Conservation (phyloP, 441 rosid species). For the Metrosideros polymorpha region DNA sequence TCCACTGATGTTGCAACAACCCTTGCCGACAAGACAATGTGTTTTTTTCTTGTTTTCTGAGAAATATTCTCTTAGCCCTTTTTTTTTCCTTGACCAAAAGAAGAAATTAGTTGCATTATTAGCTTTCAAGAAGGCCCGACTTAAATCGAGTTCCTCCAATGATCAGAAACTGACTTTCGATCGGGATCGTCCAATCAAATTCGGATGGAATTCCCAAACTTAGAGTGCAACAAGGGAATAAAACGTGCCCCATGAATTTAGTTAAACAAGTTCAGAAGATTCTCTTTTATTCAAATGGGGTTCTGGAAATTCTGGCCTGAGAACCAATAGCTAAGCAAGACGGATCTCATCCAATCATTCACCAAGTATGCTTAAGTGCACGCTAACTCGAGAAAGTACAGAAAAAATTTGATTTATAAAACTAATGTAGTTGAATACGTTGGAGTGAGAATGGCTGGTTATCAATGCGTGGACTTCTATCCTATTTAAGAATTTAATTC, state of each 20-base stretch:
- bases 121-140: neutral
- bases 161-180: neutral
- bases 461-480: neutral
- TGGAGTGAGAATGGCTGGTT: neutral
- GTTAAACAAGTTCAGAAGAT: neutral
- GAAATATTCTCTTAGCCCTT: neutral
- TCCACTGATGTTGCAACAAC: neutral
- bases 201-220: neutral
- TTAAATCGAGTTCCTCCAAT: neutral
- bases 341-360: neutral
- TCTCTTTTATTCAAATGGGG: neutral
- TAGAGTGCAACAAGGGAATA: neutral
- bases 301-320: neutral
- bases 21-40: neutral
- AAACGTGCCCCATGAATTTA: neutral
- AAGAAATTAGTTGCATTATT: neutral
- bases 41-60: neutral
- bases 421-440: neutral
- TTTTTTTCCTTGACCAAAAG: neutral
- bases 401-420: neutral
- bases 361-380: neutral
- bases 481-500: neutral
- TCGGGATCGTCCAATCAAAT: neutral
- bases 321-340: neutral
- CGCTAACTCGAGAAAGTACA: neutral